These are phyloP conservation scores for Spirogloea muscicola DNA, from an alignment of 139 green algal genomes.

Conservation along the genomic window DNA sequence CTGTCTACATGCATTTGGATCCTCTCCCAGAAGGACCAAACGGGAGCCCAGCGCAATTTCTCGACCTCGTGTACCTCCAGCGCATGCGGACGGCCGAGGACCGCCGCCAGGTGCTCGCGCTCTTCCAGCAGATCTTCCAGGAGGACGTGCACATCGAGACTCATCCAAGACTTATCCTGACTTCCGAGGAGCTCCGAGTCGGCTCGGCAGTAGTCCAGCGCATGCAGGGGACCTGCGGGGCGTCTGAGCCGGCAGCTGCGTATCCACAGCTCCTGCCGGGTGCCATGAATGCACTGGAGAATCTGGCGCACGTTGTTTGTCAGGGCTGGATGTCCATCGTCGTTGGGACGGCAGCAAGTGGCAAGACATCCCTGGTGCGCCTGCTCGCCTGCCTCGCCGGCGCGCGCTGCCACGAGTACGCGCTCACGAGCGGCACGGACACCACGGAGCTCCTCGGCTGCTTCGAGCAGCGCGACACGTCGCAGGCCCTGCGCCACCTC, in stretches of 20 bases:
- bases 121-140: slow-evolving; percentile 61
- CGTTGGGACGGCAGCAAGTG: slow-evolving; percentile 43
- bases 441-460: slow-evolving; percentile 92
- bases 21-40: no score
- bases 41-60: slow-evolving; percentile 18
- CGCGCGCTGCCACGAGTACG: slow-evolving; percentile 68
- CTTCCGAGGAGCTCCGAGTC: slow-evolving; percentile 8
- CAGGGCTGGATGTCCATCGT: slow-evolving; percentile 57
- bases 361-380: slow-evolving; percentile 69
- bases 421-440: slow-evolving; percentile 82
- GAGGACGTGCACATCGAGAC: background rate
- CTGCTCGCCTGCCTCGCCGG: slow-evolving; percentile 59
- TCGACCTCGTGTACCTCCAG: slow-evolving; percentile 67
- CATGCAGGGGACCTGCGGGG: background rate
- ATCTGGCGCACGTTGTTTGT: slow-evolving; percentile 46
- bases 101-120: slow-evolving; percentile 49
- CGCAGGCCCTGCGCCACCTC: slow-evolving; percentile 34
- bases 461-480: slow-evolving; percentile 85
- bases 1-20: no score
- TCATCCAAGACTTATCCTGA: slow-evolving; percentile 5
- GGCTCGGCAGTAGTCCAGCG: slow-evolving; percentile 15
- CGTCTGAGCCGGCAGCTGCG: no score
- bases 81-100: slow-evolving; percentile 73
- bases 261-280: slow-evolving; percentile 60
- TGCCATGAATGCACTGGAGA: slow-evolving; percentile 68